These are phyloP conservation scores for Hypholoma sublateritium DNA, from an alignment of 768 basidiomycete genomes.

Conservation along the genomic window DNA sequence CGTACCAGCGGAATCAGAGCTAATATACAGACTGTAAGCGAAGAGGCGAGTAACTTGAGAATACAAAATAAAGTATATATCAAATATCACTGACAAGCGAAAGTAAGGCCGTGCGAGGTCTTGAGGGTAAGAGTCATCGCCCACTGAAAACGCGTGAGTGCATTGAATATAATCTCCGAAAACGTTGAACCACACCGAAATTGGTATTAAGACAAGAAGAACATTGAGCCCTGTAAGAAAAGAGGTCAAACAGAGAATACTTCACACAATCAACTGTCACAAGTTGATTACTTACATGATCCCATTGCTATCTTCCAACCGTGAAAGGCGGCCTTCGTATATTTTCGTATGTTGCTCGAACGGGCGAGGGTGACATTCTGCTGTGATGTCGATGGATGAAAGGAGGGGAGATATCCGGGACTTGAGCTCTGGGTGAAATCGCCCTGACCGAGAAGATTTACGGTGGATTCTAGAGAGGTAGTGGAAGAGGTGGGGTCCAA, in stretches of 20 bases:
- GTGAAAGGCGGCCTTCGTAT: conserved; percentile 13
- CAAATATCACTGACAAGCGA: conserved; percentile 57
- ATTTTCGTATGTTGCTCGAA: conserved; percentile 1
- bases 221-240: conserved; percentile 69
- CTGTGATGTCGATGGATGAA: conserved; percentile 11
- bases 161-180: background rate
- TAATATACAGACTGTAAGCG: conserved; percentile 54
- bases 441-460: conserved; percentile 17
- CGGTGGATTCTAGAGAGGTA: conserved; percentile 14
- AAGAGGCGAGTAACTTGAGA: background rate
- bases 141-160: conserved; percentile 42
- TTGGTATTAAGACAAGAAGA: conserved; percentile 62
- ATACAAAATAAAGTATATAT: background rate
- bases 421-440: conserved; percentile 13
- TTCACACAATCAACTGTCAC: background rate
- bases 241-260: background rate
- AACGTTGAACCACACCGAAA: conserved; percentile 49
- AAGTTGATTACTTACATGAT: conserved; percentile 22
- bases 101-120: conserved; percentile 53
- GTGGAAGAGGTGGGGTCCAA: conserved; percentile 13
- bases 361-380: background rate
- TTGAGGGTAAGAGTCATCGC: conserved; percentile 47
- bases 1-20: conserved; percentile 80
- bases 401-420: conserved; percentile 19
- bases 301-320: conserved; percentile 27